A percentile compares a stretch with the other conserved stretches of the same genome.
Evolutionary conservation across 352 stramenopile species (phyloP).

Genomic region (Thalassiosira delicatula): DNA sequence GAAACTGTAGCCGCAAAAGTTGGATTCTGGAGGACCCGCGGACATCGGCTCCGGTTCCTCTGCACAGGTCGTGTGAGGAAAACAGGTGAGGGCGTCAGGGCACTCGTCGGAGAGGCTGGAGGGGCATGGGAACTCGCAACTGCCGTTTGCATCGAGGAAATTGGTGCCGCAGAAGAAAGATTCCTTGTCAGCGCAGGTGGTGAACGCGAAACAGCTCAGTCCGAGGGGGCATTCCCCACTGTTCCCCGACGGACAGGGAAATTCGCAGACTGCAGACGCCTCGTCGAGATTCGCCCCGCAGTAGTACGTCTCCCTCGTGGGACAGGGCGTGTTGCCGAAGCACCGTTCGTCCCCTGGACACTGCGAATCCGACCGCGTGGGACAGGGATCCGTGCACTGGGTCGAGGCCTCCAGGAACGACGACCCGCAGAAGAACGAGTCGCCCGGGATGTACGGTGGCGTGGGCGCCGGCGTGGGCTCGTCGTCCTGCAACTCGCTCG

Average conservation of each 20-base stretch:
- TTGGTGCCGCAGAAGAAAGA: constrained; percentile 61
- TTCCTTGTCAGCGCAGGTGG: constrained; percentile 50
- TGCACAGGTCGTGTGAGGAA: constrained; percentile 45
- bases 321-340: constrained; percentile 68
- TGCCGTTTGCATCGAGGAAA: constrained; percentile 56
- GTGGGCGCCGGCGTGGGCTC: neutral
- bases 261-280: constrained; percentile 51
- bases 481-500: neutral
- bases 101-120: constrained; percentile 54
- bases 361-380: constrained; percentile 40
- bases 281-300: constrained; percentile 60
- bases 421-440: constrained; percentile 62
- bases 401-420: constrained; percentile 61
- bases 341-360: constrained; percentile 57
- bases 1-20: constrained; percentile 43
- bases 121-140: constrained; percentile 44
- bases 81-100: constrained; percentile 53
- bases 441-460: constrained; percentile 39
- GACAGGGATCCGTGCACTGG: constrained; percentile 61
- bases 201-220: constrained; percentile 61
- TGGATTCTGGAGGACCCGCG: constrained; percentile 19
- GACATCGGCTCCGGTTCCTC: neutral
- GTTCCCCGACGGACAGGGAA: constrained; percentile 52
- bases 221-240: constrained; percentile 50
- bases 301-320: constrained; percentile 52